Conservation (phyloP, 371 early-diverging fungal genomes). For the Rhizomucor miehei region DNA sequence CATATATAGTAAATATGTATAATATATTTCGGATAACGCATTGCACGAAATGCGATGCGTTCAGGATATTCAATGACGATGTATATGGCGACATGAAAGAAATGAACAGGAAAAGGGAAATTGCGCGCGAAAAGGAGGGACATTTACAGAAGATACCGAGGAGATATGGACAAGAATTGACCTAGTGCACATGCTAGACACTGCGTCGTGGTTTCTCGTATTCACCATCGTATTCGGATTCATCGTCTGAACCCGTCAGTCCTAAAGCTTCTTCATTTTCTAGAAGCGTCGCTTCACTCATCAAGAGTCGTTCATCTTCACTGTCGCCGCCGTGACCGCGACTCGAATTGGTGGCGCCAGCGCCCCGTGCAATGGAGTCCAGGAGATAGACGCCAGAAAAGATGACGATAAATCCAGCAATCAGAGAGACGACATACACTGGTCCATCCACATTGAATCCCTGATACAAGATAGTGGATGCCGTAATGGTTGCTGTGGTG, state of each 20-base stretch:
- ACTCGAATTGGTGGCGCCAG: conserved; percentile 16
- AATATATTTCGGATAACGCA: too few relatives aligned
- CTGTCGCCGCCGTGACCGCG: conserved; percentile 9
- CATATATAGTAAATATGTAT: too few relatives aligned
- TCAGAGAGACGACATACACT: conserved; percentile 77
- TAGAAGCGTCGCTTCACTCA: conserved; percentile 53
- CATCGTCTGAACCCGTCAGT: conserved; percentile 41
- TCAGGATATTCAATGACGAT: too few relatives aligned
- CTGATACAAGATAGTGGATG: conserved; percentile 83
- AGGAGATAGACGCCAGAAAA: conserved; percentile 89
- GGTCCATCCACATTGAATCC: conserved; percentile 77
- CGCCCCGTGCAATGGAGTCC: conserved; percentile 35
- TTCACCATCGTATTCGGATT: too few relatives aligned
- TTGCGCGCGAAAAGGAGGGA: too few relatives aligned
- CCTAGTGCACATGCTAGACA: too few relatives aligned
- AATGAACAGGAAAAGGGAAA: too few relatives aligned
- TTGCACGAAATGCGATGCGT: too few relatives aligned
- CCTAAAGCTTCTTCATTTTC: conserved; percentile 58
- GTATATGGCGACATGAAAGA: too few relatives aligned
- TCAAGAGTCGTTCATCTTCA: conserved; percentile 31
- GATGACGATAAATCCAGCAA: conserved; percentile 87
- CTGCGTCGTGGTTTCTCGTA: too few relatives aligned
- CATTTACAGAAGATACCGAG: too few relatives aligned
- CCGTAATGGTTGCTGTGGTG: conserved; percentile 88
- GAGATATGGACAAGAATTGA: too few relatives aligned